Percentiles rank a stretch among this genome's conserved stretches.
phyloP scores from a whole-genome alignment of 192 early-diverging fungal genomes.

The Rhizophlyctis rosea region DNA sequence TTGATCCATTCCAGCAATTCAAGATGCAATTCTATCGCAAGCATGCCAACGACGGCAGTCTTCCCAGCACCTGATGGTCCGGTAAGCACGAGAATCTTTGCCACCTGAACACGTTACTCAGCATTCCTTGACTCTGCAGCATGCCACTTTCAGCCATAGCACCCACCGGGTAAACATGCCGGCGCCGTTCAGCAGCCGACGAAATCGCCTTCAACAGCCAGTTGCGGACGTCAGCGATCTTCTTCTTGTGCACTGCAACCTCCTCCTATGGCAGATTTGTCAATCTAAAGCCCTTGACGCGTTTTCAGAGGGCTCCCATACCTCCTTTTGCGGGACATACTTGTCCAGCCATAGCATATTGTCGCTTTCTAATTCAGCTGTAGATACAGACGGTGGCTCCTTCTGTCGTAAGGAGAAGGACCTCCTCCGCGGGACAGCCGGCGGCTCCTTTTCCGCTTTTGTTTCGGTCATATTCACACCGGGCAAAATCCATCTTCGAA shows the following conservation, averaged over 20 bases:
- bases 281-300: neutral
- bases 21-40: constrained; percentile 35
- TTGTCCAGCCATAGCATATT: constrained; percentile 26
- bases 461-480: neutral
- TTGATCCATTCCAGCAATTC: constrained; percentile 47
- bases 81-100: constrained; percentile 34
- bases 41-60: constrained; percentile 35
- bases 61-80: constrained; percentile 47
- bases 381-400: neutral
- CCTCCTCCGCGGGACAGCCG: neutral
- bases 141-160: neutral
- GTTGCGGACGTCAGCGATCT: constrained; percentile 26
- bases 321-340: constrained; percentile 17
- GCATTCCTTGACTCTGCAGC: neutral
- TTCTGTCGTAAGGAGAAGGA: neutral
- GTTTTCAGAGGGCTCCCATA: neutral
- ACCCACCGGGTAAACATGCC: too few species aligned
- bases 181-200: neutral
- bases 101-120: neutral
- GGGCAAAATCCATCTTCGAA: neutral
- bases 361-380: neutral
- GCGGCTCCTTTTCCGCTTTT: neutral
- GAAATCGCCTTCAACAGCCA: constrained; percentile 29
- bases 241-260: constrained; percentile 37
- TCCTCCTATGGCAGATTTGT: constrained; percentile 25